Evolutionary conservation across 2,329 filamentous ascomycete genomes (phyloP).

Genomic region (Phaeophleospora eucalypticola): DNA sequence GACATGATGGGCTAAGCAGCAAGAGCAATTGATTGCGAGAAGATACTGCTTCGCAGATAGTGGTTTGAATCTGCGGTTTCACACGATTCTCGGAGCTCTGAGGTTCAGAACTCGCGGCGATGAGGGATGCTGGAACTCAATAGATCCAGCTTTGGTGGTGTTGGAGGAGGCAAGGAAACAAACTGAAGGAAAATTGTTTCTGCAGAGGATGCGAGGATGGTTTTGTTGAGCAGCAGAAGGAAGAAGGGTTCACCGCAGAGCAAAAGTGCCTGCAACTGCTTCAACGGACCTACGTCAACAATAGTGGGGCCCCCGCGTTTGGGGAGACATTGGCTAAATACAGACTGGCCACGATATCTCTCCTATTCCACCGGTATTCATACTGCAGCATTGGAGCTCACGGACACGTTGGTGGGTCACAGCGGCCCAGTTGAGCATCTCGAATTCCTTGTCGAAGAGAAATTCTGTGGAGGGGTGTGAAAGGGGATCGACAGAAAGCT

Average conservation of each 20-base stretch:
- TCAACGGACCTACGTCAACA: no score
- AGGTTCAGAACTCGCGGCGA: neutral
- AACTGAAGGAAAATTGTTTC: neutral
- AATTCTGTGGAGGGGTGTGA: no score
- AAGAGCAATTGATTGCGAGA: no score
- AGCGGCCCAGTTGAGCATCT: no score
- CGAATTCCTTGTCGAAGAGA: no score
- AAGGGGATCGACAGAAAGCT: no score
- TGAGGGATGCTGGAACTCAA: neutral
- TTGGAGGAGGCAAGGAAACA: neutral
- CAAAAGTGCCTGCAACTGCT: no score
- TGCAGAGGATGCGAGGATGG: neutral
- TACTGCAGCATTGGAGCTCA: no score
- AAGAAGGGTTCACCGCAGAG: neutral
- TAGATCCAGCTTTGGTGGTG: neutral
- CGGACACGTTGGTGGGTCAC: no score
- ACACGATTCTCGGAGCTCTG: neutral
- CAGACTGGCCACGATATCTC: no score
- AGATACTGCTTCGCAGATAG: no score
- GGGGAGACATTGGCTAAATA: neutral
- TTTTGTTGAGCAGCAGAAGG: neutral
- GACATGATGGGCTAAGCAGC: conserved; percentile 10
- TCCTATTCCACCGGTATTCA: no score
- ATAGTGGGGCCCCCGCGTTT: neutral
- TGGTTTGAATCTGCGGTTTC: neutral